Evolutionary conservation across 352 stramenopile species (phyloP).

Genomic region (Phytophthora podocarpi): DNA sequence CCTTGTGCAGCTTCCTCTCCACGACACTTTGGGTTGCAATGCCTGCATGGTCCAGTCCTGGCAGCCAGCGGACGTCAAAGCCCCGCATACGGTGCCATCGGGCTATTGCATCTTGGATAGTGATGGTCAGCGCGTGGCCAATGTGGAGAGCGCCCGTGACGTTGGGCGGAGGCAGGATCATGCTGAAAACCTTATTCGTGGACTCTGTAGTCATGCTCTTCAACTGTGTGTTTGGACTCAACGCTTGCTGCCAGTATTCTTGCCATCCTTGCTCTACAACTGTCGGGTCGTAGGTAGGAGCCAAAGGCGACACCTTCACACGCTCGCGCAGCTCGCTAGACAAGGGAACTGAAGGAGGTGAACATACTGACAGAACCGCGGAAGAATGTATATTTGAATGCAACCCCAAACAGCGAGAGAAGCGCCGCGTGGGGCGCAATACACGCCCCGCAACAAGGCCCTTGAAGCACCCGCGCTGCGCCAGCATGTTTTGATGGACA

Average conservation of each 20-base stretch:
- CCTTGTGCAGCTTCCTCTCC: constrained; percentile 98
- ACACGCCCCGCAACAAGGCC: constrained; percentile 1
- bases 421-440: constrained; percentile 1
- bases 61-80: constrained; percentile 97
- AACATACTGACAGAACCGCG: not conserved
- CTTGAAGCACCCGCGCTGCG: constrained; percentile 10
- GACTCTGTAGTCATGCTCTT: constrained; percentile 1
- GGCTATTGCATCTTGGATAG: constrained; percentile 97
- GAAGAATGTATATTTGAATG: constrained; percentile 6
- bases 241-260: constrained; percentile 65
- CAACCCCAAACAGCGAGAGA: not conserved
- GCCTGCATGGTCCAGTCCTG: constrained; percentile 97
- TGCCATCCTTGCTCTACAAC: constrained; percentile 76
- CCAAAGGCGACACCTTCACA: constrained; percentile 59
- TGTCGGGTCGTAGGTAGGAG: constrained; percentile 63
- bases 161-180: constrained; percentile 96
- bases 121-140: constrained; percentile 96
- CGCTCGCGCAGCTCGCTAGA: constrained; percentile 53
- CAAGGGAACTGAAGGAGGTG: constrained; percentile 32
- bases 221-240: constrained; percentile 32
- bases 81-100: constrained; percentile 98
- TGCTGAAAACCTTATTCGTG: constrained; percentile 53
- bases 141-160: constrained; percentile 98
- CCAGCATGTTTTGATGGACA: constrained; percentile 20
- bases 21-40: constrained; percentile 99